These are phyloP conservation scores for Xylaria palmicola DNA, from an alignment of 495 filamentous ascomycete genomes.

Conservation along the genomic window DNA sequence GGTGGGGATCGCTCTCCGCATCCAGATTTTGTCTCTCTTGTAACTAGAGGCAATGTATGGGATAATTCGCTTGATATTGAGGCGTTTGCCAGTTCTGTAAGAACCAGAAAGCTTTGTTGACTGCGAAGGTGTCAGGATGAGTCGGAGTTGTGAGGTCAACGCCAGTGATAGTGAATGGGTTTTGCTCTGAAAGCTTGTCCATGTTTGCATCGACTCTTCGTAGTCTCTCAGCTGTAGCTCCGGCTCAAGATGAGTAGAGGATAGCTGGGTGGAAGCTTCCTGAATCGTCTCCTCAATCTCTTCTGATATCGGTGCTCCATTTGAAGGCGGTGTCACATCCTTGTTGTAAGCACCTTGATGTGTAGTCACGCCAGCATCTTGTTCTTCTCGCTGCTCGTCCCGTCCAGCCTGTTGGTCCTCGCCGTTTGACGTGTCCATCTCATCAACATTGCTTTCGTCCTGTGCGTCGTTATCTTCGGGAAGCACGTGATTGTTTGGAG, in stretches of 20 bases:
- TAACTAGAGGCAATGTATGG: slow-evolving; percentile 96
- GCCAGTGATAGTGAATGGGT: slow-evolving; percentile 84
- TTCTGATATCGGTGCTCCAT: slow-evolving; percentile 21
- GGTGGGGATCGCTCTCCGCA: slow-evolving; percentile 84
- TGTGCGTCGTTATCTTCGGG: slow-evolving; percentile 52
- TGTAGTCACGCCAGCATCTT: slow-evolving; percentile 45
- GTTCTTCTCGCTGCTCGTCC: slow-evolving; percentile 41
- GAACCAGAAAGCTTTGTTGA: slow-evolving; percentile 96
- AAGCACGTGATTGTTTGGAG: slow-evolving; percentile 21
- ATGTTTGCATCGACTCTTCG: slow-evolving; percentile 72
- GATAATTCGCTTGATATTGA: slow-evolving; percentile 99
- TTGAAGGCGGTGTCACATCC: slow-evolving; percentile 21
- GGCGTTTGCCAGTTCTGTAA: slow-evolving; percentile 94
- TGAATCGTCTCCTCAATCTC: slow-evolving; percentile 61
- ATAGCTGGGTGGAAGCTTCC: slow-evolving; percentile 70
- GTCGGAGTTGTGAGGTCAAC: slow-evolving; percentile 87
- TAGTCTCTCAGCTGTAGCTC: slow-evolving; percentile 36
- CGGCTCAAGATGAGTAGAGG: slow-evolving; percentile 64
- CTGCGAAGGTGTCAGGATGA: slow-evolving; percentile 90
- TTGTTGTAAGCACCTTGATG: slow-evolving; percentile 45
- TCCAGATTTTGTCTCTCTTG: slow-evolving; percentile 99
- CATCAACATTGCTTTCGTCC: slow-evolving; percentile 50
- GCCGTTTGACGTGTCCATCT: slow-evolving; percentile 32
- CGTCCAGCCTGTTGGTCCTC: slow-evolving; percentile 40
- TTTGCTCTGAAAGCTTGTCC: slow-evolving; percentile 77